phyloP scores from a whole-genome alignment of 208 protist species.

The Leishmania gerbilli region DNA sequence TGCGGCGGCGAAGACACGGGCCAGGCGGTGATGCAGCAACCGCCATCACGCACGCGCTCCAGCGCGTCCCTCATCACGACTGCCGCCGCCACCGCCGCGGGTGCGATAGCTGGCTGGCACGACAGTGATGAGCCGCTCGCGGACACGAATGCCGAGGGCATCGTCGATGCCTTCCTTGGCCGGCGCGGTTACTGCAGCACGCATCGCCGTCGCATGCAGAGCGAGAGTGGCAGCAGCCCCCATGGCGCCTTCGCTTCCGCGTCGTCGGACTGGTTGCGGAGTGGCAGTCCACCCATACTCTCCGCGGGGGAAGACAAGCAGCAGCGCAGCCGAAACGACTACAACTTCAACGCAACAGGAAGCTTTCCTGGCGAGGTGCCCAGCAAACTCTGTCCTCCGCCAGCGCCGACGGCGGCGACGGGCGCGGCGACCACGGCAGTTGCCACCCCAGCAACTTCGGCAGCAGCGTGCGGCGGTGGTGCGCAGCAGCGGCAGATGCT shows the following conservation, averaged over 20 bases:
- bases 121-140: neutral
- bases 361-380: slow-evolving; percentile 11
- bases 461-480: neutral
- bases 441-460: neutral
- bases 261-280: slow-evolving; percentile 2
- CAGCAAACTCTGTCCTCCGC: neutral
- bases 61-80: slow-evolving; percentile 4
- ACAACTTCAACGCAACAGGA: slow-evolving; percentile 2
- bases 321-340: neutral
- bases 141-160: slow-evolving; percentile 6
- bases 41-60: slow-evolving; percentile 9
- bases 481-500: slow-evolving; percentile 17
- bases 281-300: neutral
- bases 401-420: neutral
- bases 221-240: neutral
- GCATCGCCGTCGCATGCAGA: slow-evolving; percentile 1
- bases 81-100: neutral
- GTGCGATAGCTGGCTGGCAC: neutral
- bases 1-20: slow-evolving; percentile 1
- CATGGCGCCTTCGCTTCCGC: neutral
- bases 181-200: slow-evolving; percentile 6
- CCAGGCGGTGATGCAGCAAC: neutral
- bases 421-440: neutral
- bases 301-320: neutral
- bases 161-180: neutral